Evolutionary conservation across 2,329 filamentous ascomycete genomes (phyloP), one percentile per base, ranked within the genome.

Genomic region (Ceratocystis ficicola): DNA sequence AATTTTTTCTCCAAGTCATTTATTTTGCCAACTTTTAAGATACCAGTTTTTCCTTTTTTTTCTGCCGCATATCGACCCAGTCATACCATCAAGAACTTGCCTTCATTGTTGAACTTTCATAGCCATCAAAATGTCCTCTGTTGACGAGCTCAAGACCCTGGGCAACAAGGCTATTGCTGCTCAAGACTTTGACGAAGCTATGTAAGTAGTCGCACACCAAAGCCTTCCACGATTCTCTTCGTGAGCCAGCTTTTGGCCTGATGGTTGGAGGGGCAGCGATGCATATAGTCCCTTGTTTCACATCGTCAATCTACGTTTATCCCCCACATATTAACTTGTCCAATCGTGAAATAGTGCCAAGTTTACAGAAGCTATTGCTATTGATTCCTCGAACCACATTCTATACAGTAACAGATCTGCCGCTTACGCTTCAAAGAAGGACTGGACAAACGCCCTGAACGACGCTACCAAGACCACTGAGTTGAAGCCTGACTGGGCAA

Each of bases 81-180:
- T 30, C 55, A 22, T 10, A 12, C 52, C 15, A 59, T 7, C 25
- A 59, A 6, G 12, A 32, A 59, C 17, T n/a, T 59, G 17, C n/a
- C 55, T 25, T 10, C 10, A 46, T 22, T 15, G 28, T 64, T 55
- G 30, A 55, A 15, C 12, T 50, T 50, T 25, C 32, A 61, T 44
- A 32, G 22, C n/a, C 28, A 62, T 64, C 61, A 63, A 66, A 65
- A 85, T 85, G 83, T 77, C 82, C 72, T 82, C 81, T 69, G 84
- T 83, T 71, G 85, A 87, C 76, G 83, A 93, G 84, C 85, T 99
- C 73, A 99, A 99, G 82, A 90, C 92, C 73, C 88, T 94, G 75
- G 94, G 93, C 81, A 99, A 99, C 83, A 95, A 95, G 82, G 92
- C 95, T 77, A 99, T 99, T 77, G 88, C 90, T 70, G 91, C 90